Base-by-base conservation (phyloP, 441 rosid species). In the Adansonia grandidieri region DNA sequence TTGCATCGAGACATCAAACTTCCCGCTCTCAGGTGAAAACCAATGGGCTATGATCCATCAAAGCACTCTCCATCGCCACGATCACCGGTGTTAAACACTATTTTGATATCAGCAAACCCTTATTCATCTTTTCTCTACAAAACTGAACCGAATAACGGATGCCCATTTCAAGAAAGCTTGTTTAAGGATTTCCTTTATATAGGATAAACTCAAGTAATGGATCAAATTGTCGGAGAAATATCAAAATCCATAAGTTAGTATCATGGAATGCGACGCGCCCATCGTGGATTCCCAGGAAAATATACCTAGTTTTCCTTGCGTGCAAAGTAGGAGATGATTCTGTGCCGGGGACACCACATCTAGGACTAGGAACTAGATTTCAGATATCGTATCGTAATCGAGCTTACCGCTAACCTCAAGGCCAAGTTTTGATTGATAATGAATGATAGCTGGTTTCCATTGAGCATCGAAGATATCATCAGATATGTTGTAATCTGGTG, bases 11-110 rank as follows among this genome's bases (percentile, higher is more conserved):
- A 37, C 42, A 77, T 94, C 97, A 20, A 94, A 78, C 84, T 60
- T 91, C 74, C 96, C 96, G 65, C 84, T 90, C 75, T 93, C 95
- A 0, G 97, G 95, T 0, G 97, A 90, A 78, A 92, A 94, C 24
- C 95, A 89, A 50, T 91, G 95, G 0, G 93, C 98, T 71, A 91
- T 65, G 20, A 94, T 89, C 1, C 98, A 78, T 92, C 97, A 10
- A 94, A 94, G 10, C 95, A 85, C 77, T 94, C 91, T 17, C 98
- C 96, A 40, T 93, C 93, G 5, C 98, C 98, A 80, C 91, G 96
- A 72, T 94, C 93, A 0, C 98, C 95, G 45, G 76, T 53, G 83
- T 90, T 91, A 78, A 94, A 94, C 67, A 91, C 97, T 72, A 94
- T 89, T 62, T 85, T 93, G 56, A 94, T 91, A 77, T 92, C 96